phyloP scores from a whole-genome alignment of 2,329 filamentous ascomycete genomes.

The Coleophoma crateriformis region DNA sequence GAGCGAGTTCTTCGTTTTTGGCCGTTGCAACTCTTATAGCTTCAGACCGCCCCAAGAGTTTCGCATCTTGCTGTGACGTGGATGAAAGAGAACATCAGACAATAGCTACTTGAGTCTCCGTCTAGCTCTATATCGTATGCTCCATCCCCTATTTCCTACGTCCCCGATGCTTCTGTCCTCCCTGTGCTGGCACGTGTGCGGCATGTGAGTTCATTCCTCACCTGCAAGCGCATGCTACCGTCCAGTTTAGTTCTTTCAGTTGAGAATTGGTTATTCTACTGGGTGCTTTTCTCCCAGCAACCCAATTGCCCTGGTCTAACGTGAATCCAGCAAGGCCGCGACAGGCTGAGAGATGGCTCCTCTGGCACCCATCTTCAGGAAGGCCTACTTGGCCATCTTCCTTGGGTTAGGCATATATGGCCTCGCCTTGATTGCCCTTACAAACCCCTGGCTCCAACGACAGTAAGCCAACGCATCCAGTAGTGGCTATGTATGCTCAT shows the following conservation, averaged over 20 bases:
- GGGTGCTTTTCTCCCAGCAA: slow-evolving; percentile 1
- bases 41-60: slow-evolving; percentile 4
- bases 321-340: neutral
- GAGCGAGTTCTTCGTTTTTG: slow-evolving; percentile 6
- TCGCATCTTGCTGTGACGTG: neutral
- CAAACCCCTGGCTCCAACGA: slow-evolving; percentile 69
- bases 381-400: slow-evolving; percentile 43
- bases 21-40: slow-evolving; percentile 3
- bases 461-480: slow-evolving; percentile 52
- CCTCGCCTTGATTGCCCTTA: slow-evolving; percentile 57
- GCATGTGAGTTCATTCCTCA: too few species aligned
- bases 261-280: neutral
- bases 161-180: too few species aligned
- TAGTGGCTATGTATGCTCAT: slow-evolving; percentile 1
- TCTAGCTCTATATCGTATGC: too few species aligned
- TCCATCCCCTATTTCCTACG: too few species aligned
- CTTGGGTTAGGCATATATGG: slow-evolving; percentile 61
- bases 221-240: too few species aligned
- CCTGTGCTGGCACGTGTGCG: too few species aligned
- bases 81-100: too few species aligned
- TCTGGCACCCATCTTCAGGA: slow-evolving; percentile 39
- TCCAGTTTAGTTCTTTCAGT: neutral
- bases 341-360: slow-evolving; percentile 14
- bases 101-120: too few species aligned
- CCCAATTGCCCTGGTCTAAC: neutral